Base-by-base conservation (phyloP, 1,284 basidiomycete genomes). In the Trichosporon sp. region DNA sequence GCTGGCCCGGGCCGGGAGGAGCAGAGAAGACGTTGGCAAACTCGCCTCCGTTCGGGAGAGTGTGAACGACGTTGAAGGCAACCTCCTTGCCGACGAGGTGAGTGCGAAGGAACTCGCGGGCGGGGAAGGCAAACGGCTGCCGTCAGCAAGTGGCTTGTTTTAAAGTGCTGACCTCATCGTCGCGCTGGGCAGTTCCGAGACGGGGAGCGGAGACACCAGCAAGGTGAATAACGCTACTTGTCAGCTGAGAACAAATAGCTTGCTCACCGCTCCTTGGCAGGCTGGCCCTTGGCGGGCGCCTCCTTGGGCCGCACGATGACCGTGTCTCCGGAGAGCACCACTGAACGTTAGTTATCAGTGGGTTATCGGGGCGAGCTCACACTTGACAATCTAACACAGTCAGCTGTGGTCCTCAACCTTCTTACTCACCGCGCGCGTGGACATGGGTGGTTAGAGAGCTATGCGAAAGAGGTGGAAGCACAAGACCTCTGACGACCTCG, bases 41-140 rank as follows among this genome's bases (percentile, higher is more conserved):
- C 74, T 85, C 84, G 16, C 83, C 76, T 21, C 80, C 80, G 21
- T 48, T 66, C 35, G 73, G 71, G 31, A 83, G 71, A 37, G 79
- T 80, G 73, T 84, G 83, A 1, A 80, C 80, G 69, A 85, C 79
- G 66, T 69, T 80, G 72, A 83, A 82, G 21, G 81, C 81, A 32
- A 85, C 88, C 84, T 96, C 90, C 80, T 96, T 96, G 75, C 95
- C 96, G 68, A 98, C 93, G 19, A 90, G 87, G 68, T 94, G 85
- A 48, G 89, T 86, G 66, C 96, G 91, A 48, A 98, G 87, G 84
- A 91, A 97, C 85, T 98, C 96, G 78, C 96, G 91, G 56, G 94
- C 91, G 80, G 96, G 92, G 80, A 92, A 98, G 4, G 95, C 93
- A 88, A 91, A 94, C 8, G 91, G 90, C 92, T 95, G 75, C 12